Conservation (phyloP, 495 filamentous ascomycete species). For the Podospora pseudoanserina region DNA sequence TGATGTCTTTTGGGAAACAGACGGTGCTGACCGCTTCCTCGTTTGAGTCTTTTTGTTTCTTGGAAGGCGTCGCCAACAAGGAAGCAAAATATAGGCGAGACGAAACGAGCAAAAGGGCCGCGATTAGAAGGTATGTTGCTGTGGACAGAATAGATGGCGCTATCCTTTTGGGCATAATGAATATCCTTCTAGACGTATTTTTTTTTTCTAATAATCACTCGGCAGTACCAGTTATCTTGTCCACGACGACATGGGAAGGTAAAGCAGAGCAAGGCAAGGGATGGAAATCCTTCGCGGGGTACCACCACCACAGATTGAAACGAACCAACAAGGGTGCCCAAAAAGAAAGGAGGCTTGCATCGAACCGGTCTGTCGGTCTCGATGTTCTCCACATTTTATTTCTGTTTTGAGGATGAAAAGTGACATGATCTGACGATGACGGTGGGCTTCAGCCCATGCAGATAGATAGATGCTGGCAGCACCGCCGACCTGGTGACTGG, state of each 20-base stretch:
- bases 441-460: neutral
- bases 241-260: too few relatives aligned
- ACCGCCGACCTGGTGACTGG: neutral
- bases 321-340: neutral
- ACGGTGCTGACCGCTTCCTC: neutral
- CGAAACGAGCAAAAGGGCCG: neutral
- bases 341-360: neutral
- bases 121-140: neutral
- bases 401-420: neutral
- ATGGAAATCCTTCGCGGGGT: neutral
- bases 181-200: too few relatives aligned
- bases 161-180: too few relatives aligned
- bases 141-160: too few relatives aligned
- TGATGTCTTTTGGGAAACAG: neutral
- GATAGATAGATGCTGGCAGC: neutral
- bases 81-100: neutral
- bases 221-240: too few relatives aligned
- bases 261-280: too few relatives aligned
- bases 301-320: neutral
- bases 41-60: neutral
- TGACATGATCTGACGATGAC: neutral
- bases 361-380: neutral
- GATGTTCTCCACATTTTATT: neutral
- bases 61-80: neutral
- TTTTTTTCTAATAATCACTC: too few relatives aligned